Base-by-base conservation (phyloP, 2,329 filamentous ascomycete genomes). In the Teratosphaeria epicoccoides region DNA sequence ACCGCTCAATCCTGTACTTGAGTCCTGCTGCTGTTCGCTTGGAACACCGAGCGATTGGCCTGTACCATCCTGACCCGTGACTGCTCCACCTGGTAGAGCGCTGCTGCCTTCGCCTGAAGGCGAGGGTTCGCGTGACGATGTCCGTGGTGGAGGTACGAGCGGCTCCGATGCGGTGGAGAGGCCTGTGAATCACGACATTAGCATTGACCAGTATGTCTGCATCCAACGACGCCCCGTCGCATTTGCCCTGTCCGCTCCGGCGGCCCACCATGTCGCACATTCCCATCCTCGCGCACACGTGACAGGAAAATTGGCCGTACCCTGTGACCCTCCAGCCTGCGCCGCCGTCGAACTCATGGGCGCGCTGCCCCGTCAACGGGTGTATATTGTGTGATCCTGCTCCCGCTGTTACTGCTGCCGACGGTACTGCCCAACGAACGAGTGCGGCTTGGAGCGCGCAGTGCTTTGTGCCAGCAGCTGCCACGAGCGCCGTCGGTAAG, bases 1-100 rank as follows among this genome's bases (percentile, higher is more conserved):
- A 49, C 71, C 71, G 51, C 70, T 73, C 24, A 73, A 59, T 1
- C 69, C 70, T 24, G 71, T 72, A 24, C 62, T 65, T 4, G 53
- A 52, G 17, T 53, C 50, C 50, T 56, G 55, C 49, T 52, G 53
- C 43, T 43, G 37, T 37, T 51, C 48, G 17, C 40, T 52, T 11
- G 57, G 55, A 20, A 56, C 53, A 33, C 48, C 54, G n/a, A 61
- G 50, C 17, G 52, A 28, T 24, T 56, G 52, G 43, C 37, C 11
- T 40, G 53, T 47, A 24, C 43, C 17, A 49, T 53, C 53, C 46
- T 51, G 51, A 6, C 45, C 51, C 24, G 24, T 44, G 22, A 45
- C 48, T 28, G 55, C 49, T 22, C 49, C 50, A 17, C 49, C 56
- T 54, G 57, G 43, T 48, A 53, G 60, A 25, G 50, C 50, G 46